A percentile compares a stretch with the other conserved stretches of the same genome.
These are phyloP conservation scores for Talaromyces sp. DNA, from an alignment of 2,329 filamentous ascomycete species.

Conservation along the genomic window DNA sequence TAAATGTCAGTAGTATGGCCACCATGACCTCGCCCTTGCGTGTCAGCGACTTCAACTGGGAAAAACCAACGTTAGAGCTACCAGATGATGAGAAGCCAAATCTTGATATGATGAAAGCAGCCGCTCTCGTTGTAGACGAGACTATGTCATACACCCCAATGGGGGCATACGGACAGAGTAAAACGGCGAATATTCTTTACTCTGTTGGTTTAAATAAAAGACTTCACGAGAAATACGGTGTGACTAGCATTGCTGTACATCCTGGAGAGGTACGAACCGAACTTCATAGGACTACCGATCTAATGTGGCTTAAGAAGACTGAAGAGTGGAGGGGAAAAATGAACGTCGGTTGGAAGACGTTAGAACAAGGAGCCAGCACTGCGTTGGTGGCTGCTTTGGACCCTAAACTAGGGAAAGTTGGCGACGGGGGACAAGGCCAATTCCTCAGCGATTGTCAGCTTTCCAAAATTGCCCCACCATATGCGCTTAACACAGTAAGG, in stretches of 20 bases:
- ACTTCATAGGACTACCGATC: slow-evolving; percentile 14
- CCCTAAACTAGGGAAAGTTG: not conserved
- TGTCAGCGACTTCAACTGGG: slow-evolving; percentile 23
- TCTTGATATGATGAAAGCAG: not conserved
- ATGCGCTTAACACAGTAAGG: not conserved
- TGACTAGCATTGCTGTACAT: slow-evolving; percentile 5
- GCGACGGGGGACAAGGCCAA: not conserved
- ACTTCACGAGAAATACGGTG: slow-evolving; percentile 14
- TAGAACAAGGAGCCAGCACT: slow-evolving; percentile 25
- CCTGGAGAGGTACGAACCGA: slow-evolving; percentile 18
- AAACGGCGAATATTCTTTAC: slow-evolving; percentile 5
- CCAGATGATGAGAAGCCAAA: not conserved
- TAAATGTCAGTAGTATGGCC: slow-evolving; percentile 41
- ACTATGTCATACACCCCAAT: slow-evolving; percentile 15
- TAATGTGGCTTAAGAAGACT: slow-evolving; percentile 18
- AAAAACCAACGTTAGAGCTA: slow-evolving; percentile 3
- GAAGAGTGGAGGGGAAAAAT: slow-evolving; percentile 10
- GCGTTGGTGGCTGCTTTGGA: slow-evolving; percentile 25
- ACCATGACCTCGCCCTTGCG: slow-evolving; percentile 19
- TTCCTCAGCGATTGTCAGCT: not conserved
- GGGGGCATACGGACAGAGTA: slow-evolving; percentile 35
- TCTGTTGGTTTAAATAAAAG: slow-evolving; percentile 5
- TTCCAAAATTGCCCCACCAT: not conserved
- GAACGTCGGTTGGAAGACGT: slow-evolving; percentile 15
- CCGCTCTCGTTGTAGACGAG: not conserved